These are phyloP conservation scores for Saccharomyces pastorianus DNA, from an alignment of 1,139 yeast species.

Conservation along the genomic window DNA sequence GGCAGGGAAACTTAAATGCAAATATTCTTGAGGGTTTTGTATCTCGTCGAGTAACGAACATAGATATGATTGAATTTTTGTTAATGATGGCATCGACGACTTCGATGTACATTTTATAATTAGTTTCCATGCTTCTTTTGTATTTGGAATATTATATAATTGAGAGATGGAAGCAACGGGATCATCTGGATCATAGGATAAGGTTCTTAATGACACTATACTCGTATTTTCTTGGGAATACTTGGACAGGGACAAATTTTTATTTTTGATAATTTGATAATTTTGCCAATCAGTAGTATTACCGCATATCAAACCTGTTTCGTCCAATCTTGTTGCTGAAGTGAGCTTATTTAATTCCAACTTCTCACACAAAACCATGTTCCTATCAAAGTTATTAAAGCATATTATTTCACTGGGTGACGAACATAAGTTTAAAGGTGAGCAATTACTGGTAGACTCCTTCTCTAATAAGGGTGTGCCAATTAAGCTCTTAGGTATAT, in stretches of 20 bases:
- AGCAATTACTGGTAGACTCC: constrained; percentile 13
- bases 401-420: constrained; percentile 30
- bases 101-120: constrained; percentile 46
- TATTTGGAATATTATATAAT: constrained; percentile 27
- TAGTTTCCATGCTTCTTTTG: constrained; percentile 36
- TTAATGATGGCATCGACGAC: constrained; percentile 30
- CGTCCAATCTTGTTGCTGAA: constrained; percentile 53
- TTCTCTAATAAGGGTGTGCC: constrained; percentile 22
- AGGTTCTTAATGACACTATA: constrained; percentile 34
- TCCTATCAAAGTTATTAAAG: constrained; percentile 60
- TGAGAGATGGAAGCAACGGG: constrained; percentile 16
- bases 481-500: constrained; percentile 20
- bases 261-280: constrained; percentile 19
- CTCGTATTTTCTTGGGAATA: constrained; percentile 44
- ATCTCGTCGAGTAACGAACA: not conserved
- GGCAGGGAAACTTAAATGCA: constrained; percentile 63
- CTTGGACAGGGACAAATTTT: constrained; percentile 32
- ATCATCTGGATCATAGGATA: constrained; percentile 14
- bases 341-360: constrained; percentile 80
- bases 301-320: constrained; percentile 54
- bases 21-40: constrained; percentile 8
- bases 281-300: constrained; percentile 51
- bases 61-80: not conserved
- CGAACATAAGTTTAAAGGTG: constrained; percentile 19
- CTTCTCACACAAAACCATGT: constrained; percentile 65